A percentile compares a stretch with the other conserved stretches of the same genome.
These are phyloP conservation scores for Galerina marginata DNA, from an alignment of 768 basidiomycete genomes.

Conservation along the genomic window DNA sequence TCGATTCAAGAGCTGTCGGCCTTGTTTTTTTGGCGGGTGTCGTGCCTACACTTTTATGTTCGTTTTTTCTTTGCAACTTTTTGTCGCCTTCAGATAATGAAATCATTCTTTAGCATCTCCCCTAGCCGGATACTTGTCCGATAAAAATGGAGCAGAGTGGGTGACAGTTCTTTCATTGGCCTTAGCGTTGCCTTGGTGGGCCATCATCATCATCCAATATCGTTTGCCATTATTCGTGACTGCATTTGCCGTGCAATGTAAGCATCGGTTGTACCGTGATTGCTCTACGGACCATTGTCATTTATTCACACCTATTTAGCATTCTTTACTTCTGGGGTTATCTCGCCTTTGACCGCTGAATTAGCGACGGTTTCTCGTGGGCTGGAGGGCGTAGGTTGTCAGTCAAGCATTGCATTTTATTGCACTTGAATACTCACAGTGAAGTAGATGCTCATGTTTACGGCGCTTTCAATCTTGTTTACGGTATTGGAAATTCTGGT, in stretches of 20 bases:
- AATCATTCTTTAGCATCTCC: slow-evolving; percentile 51
- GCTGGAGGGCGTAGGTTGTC: slow-evolving; percentile 73
- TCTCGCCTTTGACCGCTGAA: slow-evolving; percentile 70
- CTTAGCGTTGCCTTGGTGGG: slow-evolving; percentile 69
- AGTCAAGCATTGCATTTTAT: slow-evolving; percentile 23
- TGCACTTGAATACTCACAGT: slow-evolving; percentile 1
- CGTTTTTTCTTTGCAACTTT: slow-evolving; percentile 21
- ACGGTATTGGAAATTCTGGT: slow-evolving; percentile 69
- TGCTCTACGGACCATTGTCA: neutral
- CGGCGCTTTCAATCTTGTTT: slow-evolving; percentile 75
- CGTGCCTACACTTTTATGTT: slow-evolving; percentile 69
- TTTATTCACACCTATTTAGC: slow-evolving; percentile 37
- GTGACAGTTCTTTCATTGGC: slow-evolving; percentile 52
- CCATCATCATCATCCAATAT: slow-evolving; percentile 51
- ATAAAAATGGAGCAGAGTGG: slow-evolving; percentile 62
- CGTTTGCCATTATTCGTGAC: slow-evolving; percentile 55
- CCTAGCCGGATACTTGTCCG: slow-evolving; percentile 61
- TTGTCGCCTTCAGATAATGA: neutral
- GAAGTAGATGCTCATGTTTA: slow-evolving; percentile 74
- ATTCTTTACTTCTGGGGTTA: slow-evolving; percentile 63
- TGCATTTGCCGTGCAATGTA: slow-evolving; percentile 60
- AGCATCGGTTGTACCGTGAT: slow-evolving; percentile 18
- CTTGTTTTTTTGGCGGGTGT: slow-evolving; percentile 71
- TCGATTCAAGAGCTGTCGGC: slow-evolving; percentile 58
- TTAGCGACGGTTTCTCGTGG: slow-evolving; percentile 62